Evolutionary conservation across 2,329 filamentous ascomycete species (phyloP).

Genomic region (Colletotrichum tropicicola): DNA sequence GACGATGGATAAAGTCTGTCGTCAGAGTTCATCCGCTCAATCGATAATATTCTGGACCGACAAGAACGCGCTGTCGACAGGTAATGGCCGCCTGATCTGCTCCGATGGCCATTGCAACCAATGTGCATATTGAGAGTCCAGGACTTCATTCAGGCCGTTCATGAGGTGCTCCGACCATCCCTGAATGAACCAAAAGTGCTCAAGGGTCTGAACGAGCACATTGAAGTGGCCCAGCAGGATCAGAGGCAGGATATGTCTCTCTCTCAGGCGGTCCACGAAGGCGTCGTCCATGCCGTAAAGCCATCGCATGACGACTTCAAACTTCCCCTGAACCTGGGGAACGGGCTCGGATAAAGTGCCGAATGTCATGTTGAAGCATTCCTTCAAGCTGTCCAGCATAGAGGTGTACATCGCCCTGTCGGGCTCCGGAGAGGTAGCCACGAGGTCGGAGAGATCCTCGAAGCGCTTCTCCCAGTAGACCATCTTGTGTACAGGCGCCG

Average conservation of each 20-base stretch:
- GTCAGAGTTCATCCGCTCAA: background rate
- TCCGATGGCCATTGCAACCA: conserved; percentile 19
- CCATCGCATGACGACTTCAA: conserved; percentile 31
- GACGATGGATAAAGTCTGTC: too few species aligned
- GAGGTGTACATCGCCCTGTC: conserved; percentile 5
- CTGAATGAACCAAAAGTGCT: conserved; percentile 34
- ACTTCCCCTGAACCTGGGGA: background rate
- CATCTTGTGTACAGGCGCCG: background rate
- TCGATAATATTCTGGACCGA: conserved; percentile 28
- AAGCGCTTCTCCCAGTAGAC: conserved; percentile 31
- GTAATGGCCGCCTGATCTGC: background rate
- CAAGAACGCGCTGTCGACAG: conserved; percentile 35
- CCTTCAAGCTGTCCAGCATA: background rate
- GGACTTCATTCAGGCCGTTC: conserved; percentile 12
- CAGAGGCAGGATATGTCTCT: conserved; percentile 28
- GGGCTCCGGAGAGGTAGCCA: conserved; percentile 5
- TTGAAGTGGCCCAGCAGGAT: conserved; percentile 31
- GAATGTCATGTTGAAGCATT: conserved; percentile 28
- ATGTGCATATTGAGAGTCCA: conserved; percentile 3
- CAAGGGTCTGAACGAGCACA: conserved; percentile 27
- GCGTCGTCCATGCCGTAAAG: conserved; percentile 26
- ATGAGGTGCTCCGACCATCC: conserved; percentile 33
- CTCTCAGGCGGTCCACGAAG: conserved; percentile 20
- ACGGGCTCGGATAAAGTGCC: conserved; percentile 15
- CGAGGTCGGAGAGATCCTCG: conserved; percentile 21